Base-by-base conservation (phyloP, 768 basidiomycete genomes). In the Mycena haematopus region DNA sequence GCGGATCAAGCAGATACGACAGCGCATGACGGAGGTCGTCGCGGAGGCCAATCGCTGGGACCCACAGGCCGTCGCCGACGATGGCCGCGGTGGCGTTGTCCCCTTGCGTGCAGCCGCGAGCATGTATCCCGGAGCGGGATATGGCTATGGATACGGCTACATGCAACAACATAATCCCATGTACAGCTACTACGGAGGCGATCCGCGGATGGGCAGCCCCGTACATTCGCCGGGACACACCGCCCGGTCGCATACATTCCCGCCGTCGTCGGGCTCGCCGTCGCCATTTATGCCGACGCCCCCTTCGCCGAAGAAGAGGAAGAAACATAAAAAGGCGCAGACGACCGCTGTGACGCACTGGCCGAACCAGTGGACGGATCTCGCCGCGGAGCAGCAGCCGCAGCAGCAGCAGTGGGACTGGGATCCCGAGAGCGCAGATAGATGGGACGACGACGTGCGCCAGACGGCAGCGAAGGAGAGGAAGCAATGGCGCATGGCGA, bases 21-120 rank as follows among this genome's bases (percentile, higher is more conserved):
- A 74, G 5, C 79, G 84, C 19, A 84, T 91, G 60, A 71, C 72
- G n/a, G 81, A 89, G 62, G 88, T 87, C 3, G 79, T 89, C 22
- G 49, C 31, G 7, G 67, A 69, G 52, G 67, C 62, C 13, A 71
- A 68, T 17, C 65, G 62, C 7, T 67, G 68, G 65, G 66, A 66
- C 45, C 65, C 65, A 1, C 27, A 55, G 13, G 66, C 66, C 29
- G 51, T 63, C 4, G 56, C 56, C 19, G 66, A 63, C 11, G 66
- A 60, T 19, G 66, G 66, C 35, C 33, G 54, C 44, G 66, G 65
- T 7, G 65, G 65, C 7, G 33, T 56, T 19, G 54, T 65, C 31
- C 63, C 64, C 6, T 45, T 65, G 55, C 50, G 38, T 2, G 47
- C 58, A 7, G 9, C 44, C 33, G 11, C 33, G 35, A 10, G n/a